A percentile compares a stretch with the other conserved stretches of the same genome.
Conservation (phyloP, 2,329 filamentous ascomycete species). For the Lachnellula subtilissima region DNA sequence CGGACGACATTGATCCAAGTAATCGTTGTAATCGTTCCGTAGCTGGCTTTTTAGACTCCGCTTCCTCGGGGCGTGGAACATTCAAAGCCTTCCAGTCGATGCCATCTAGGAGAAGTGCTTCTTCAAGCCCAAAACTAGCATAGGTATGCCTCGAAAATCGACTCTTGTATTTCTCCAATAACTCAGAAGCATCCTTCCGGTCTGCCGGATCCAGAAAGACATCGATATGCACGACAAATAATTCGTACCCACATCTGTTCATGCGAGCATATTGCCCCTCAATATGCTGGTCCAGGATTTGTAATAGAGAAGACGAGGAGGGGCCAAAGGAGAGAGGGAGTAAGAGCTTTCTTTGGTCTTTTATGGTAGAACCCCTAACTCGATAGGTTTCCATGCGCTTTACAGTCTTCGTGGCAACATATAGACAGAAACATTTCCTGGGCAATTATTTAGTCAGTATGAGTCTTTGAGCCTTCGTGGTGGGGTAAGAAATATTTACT, state of each 20-base stretch:
- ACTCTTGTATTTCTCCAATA: constrained; percentile 44
- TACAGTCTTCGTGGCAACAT: constrained; percentile 71
- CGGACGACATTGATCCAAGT: constrained; percentile 55
- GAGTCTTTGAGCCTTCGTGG: constrained; percentile 4
- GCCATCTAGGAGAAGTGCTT: constrained; percentile 48
- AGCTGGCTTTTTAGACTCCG: constrained; percentile 14
- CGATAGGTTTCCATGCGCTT: constrained; percentile 70
- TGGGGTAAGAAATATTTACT: constrained; percentile 19
- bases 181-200: constrained; percentile 25
- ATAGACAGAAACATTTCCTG: constrained; percentile 72
- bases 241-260: constrained; percentile 61
- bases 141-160: constrained; percentile 65
- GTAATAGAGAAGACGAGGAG: constrained; percentile 72
- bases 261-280: constrained; percentile 60
- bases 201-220: constrained; percentile 26
- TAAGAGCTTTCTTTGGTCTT: constrained; percentile 49
- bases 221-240: constrained; percentile 52
- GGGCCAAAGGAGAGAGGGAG: constrained; percentile 79
- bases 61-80: constrained; percentile 12
- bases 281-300: constrained; percentile 68
- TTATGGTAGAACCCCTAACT: constrained; percentile 36
- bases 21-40: constrained; percentile 44
- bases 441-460: constrained; percentile 9
- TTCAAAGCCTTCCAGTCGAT: constrained; percentile 50
- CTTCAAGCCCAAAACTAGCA: constrained; percentile 57